Conservation (phyloP, 768 basidiomycete genomes). For the Pleurotus cornucopiae region DNA sequence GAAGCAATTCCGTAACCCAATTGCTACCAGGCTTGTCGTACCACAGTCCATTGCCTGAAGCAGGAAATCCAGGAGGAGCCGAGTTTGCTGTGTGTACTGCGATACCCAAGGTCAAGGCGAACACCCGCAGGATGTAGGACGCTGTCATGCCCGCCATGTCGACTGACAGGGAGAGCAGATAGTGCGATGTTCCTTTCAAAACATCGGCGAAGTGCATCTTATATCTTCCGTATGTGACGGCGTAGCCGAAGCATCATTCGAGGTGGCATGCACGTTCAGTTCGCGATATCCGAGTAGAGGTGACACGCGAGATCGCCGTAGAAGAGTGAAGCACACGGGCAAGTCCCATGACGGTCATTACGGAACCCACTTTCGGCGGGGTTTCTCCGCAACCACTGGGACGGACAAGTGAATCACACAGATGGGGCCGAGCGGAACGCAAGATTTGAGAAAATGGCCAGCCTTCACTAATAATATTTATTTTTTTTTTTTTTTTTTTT, state of each 20-base stretch:
- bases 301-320: background rate
- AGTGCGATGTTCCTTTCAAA: background rate
- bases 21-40: slow-evolving; percentile 46
- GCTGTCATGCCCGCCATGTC: background rate
- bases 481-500: too few relatives aligned
- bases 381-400: background rate
- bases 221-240: background rate
- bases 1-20: slow-evolving; percentile 62
- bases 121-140: background rate
- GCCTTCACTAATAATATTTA: too few relatives aligned
- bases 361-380: background rate
- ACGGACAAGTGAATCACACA: too few relatives aligned
- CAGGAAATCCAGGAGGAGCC: slow-evolving; percentile 50
- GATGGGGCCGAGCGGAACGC: too few relatives aligned
- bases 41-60: slow-evolving; percentile 76
- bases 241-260: background rate
- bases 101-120: background rate
- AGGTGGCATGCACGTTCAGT: background rate
- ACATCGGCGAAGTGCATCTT: background rate
- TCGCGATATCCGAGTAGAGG: background rate
- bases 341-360: too few relatives aligned
- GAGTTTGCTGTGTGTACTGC: background rate
- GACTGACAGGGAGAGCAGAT: background rate
- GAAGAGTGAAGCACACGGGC: background rate
- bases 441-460: too few relatives aligned